Base-by-base conservation (phyloP, 306 rosid species). In the Trifolium pratense region DNA sequence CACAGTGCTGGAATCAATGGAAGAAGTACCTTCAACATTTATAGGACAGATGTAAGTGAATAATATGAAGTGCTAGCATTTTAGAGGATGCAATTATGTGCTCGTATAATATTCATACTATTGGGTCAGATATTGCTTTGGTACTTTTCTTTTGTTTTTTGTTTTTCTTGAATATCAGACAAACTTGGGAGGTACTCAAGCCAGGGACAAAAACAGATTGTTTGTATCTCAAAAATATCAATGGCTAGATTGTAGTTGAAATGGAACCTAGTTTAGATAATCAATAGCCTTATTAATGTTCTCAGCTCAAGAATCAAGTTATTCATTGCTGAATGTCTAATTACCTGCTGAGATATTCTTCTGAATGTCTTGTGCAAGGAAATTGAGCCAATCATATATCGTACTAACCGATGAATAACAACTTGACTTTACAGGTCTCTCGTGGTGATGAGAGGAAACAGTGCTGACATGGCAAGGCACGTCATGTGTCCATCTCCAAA, bases 391-490 rank as follows among this genome's bases (percentile, higher is more conserved):
- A 17, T 61, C 39, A 64, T 23, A 43, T 17, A 26, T 14, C 16
- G 17, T 14, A 37, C 40, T 66, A 15, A 40, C 12, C 42, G 56
- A 42, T 2, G 15, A 57, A 57, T 51, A 61, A 42, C 31, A 13
- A 12, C 56, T 80, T 21, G 9, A 32, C 45, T 59, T 59, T 82
- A 75, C 84, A 95, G 99, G 83, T 90, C 97, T 45, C 90, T 95
- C 67, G 15, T 95, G 17, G 97, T 92, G 76, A 88, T 92, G 99
- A 95, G 99, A 72, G 99, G 99, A 71, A 90, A 95, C 88, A 92
- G 99, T 70, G 90, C 92, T 55, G 99, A 95, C 81, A 92, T 85
- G 91, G 96, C 99, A 39, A 86, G 97, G 68, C 99, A 95, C n/a
- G 99, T 95, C 66, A 95, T 92, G 90, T 92, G 97, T 74, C 96